Evolutionary conservation across 208 protist species (phyloP).

Genomic region (Trypanosoma rangeli): DNA sequence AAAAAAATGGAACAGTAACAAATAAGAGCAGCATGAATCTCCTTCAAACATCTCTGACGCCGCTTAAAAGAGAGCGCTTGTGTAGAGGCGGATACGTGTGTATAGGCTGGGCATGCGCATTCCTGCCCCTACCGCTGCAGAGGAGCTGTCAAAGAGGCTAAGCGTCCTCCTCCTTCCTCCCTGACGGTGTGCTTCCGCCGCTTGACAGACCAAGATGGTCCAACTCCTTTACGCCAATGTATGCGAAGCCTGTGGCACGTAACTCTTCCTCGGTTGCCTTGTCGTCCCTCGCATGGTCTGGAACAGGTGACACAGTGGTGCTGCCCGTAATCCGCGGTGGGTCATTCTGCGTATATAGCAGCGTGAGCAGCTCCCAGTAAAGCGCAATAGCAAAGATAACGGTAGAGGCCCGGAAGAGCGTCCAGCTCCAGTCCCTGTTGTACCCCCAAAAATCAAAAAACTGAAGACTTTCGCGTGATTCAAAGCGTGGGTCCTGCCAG

Average conservation of each 20-base stretch:
- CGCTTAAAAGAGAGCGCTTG: background rate
- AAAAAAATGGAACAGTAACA: background rate
- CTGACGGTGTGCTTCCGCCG: background rate
- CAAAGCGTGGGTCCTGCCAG: conserved; percentile 84
- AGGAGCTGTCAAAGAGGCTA: background rate
- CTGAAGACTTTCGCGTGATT: conserved; percentile 68
- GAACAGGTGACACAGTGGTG: conserved; percentile 61
- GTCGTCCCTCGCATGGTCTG: conserved; percentile 78
- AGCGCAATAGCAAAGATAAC: conserved; percentile 57
- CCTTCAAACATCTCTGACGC: too few relatives aligned
- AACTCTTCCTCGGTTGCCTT: conserved; percentile 83
- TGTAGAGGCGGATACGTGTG: background rate
- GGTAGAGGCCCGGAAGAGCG: conserved; percentile 68
- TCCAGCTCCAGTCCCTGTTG: conserved; percentile 91
- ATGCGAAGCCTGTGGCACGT: conserved; percentile 70
- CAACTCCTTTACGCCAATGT: conserved; percentile 77
- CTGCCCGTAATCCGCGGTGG: conserved; percentile 55
- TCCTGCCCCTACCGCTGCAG: background rate
- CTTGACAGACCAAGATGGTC: conserved; percentile 58
- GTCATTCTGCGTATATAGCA: conserved; percentile 60
- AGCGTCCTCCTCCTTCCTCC: conserved; percentile 3
- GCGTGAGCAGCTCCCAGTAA: conserved; percentile 69
- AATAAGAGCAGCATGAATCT: background rate
- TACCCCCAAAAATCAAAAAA: conserved; percentile 90
- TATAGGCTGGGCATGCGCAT: background rate